Percentiles rank a stretch among this genome's conserved stretches.
phyloP scores from a whole-genome alignment of 257 asterid genomes.

The Catharanthus roseus region DNA sequence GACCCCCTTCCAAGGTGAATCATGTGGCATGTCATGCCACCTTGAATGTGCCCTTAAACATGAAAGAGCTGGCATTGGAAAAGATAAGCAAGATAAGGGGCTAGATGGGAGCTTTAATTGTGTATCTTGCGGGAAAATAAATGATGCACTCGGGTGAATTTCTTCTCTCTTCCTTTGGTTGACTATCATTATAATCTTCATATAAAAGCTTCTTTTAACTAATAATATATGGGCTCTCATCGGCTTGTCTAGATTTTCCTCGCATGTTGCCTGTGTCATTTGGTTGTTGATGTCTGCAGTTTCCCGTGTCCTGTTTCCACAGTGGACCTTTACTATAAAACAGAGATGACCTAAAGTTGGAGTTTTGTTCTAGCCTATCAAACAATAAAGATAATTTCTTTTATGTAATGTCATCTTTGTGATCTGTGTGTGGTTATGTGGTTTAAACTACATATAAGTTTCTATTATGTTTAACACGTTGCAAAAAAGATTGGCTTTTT shows the following conservation, averaged over 20 bases:
- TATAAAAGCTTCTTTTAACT: neutral
- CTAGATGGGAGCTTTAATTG: constrained; percentile 84
- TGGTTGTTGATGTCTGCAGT: neutral
- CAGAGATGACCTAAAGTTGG: neutral
- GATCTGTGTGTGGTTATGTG: neutral
- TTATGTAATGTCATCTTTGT: neutral
- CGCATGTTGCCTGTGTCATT: neutral
- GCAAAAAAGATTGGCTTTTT: too few relatives aligned
- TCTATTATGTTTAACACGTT: too few relatives aligned
- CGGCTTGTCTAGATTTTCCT: neutral
- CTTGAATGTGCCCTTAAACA: constrained; percentile 83
- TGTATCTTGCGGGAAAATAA: constrained; percentile 76
- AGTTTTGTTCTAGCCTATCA: neutral
- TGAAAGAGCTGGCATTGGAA: constrained; percentile 60
- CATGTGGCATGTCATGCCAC: constrained; percentile 96
- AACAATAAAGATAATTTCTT: neutral
- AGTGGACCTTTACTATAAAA: neutral
- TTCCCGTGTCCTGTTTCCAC: neutral
- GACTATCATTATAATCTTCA: neutral
- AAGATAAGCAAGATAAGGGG: constrained; percentile 45
- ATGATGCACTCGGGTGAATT: constrained; percentile 74
- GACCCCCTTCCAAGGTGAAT: constrained; percentile 60
- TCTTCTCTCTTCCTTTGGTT: constrained; percentile 11
- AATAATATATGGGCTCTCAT: neutral
- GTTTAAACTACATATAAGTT: neutral